Evolutionary conservation across 768 basidiomycete species (phyloP).

Genomic region (Pleurotus citrinopileatus): DNA sequence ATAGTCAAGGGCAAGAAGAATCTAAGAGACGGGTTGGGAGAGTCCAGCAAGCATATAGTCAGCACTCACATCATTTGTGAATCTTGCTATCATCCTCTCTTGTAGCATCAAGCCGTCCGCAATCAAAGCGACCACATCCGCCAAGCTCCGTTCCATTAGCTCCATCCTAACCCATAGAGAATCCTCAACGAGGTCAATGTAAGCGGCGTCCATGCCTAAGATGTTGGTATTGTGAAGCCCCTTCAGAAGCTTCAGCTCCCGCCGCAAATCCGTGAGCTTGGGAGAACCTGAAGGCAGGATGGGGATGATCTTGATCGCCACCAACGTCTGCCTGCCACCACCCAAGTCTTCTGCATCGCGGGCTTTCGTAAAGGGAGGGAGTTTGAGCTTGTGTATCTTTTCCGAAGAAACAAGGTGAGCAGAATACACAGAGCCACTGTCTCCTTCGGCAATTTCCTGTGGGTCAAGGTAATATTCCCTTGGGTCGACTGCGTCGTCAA

Average conservation of each 20-base stretch:
- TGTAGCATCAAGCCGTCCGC: slow-evolving; percentile 59
- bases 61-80: slow-evolving; percentile 72
- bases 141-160: slow-evolving; percentile 84
- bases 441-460: slow-evolving; percentile 81
- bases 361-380: slow-evolving; percentile 37
- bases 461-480: slow-evolving; percentile 62
- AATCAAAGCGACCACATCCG: slow-evolving; percentile 70
- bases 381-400: slow-evolving; percentile 36
- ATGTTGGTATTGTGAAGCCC: slow-evolving; percentile 59
- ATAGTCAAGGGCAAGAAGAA: slow-evolving; percentile 63
- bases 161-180: slow-evolving; percentile 88
- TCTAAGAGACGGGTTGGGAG: slow-evolving; percentile 33
- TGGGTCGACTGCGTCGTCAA: slow-evolving; percentile 62
- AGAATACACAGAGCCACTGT: slow-evolving; percentile 68
- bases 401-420: slow-evolving; percentile 35
- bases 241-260: slow-evolving; percentile 60
- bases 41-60: slow-evolving; percentile 8
- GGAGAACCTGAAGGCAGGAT: slow-evolving; percentile 54
- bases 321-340: slow-evolving; percentile 36
- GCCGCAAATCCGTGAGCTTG: slow-evolving; percentile 61
- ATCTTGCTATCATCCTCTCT: slow-evolving; percentile 70
- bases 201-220: slow-evolving; percentile 65
- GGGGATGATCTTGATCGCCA: slow-evolving; percentile 76
- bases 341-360: slow-evolving; percentile 33
- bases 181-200: slow-evolving; percentile 63